Conservation (phyloP, 306 rosid genomes). For the Prunus dulcis region DNA sequence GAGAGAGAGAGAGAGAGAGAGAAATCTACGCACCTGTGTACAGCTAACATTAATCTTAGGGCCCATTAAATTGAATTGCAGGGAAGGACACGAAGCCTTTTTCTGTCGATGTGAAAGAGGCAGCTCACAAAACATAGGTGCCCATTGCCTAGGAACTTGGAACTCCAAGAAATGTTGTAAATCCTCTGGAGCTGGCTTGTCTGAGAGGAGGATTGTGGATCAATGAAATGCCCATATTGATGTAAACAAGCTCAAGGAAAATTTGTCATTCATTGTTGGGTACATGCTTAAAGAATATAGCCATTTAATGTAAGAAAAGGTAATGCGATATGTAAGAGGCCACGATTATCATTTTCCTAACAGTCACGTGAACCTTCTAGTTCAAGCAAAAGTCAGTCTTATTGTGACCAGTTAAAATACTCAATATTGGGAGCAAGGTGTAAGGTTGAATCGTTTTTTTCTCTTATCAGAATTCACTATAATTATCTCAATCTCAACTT, state of each 20-base stretch:
- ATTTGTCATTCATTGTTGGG: neutral
- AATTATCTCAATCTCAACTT: neutral
- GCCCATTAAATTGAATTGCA: constrained; percentile 79
- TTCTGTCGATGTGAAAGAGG: constrained; percentile 81
- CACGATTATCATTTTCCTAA: neutral
- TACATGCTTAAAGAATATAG: neutral
- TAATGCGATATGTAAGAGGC: no score
- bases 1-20: neutral
- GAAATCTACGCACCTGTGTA: constrained; percentile 52
- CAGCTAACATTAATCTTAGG: constrained; percentile 60
- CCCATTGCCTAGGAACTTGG: constrained; percentile 99
- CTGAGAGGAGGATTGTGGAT: constrained; percentile 31
- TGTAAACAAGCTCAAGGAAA: neutral
- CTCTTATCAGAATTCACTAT: neutral
- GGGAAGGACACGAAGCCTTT: constrained; percentile 56
- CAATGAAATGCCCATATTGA: neutral
- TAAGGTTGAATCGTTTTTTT: no score
- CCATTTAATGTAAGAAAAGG: neutral
- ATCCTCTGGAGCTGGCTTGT: constrained; percentile 82
- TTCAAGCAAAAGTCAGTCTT: neutral
- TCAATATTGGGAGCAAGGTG: neutral
- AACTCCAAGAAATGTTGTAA: constrained; percentile 89
- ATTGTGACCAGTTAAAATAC: neutral
- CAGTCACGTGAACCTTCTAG: neutral
- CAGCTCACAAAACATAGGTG: constrained; percentile 89